phyloP scores from a whole-genome alignment of 164 flowering plant genomes.

The Vitis rupestris region DNA sequence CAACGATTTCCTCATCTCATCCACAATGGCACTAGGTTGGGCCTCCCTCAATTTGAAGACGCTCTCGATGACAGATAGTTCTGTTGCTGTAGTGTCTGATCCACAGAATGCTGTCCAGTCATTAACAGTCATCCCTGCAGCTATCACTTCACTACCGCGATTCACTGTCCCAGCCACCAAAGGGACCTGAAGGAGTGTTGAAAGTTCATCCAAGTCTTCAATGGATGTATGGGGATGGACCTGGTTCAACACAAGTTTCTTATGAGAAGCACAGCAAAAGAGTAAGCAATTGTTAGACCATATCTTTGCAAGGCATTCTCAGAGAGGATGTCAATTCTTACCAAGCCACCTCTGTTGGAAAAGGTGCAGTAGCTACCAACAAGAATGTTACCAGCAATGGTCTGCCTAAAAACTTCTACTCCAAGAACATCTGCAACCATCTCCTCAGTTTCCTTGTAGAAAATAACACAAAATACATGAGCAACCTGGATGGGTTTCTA shows the following conservation, averaged over 20 bases:
- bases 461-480: not conserved
- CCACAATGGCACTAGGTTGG: conserved; percentile 74
- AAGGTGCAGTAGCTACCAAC: conserved; percentile 91
- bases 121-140: conserved; percentile 79
- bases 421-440: conserved; percentile 92
- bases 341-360: conserved; percentile 89
- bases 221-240: conserved; percentile 95
- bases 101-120: conserved; percentile 98
- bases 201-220: conserved; percentile 92
- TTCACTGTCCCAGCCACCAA: conserved; percentile 93
- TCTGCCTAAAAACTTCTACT: conserved; percentile 92
- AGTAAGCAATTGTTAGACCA: not conserved
- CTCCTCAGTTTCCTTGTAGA: conserved; percentile 82
- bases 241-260: conserved; percentile 32
- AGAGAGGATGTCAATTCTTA: conserved; percentile 26
- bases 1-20: conserved; percentile 89
- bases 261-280: too few species aligned
- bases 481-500: not conserved
- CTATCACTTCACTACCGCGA: conserved; percentile 90
- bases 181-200: conserved; percentile 95
- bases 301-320: too few species aligned
- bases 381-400: conserved; percentile 89
- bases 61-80: conserved; percentile 84
- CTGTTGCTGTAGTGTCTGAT: conserved; percentile 93
- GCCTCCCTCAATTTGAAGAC: conserved; percentile 93